A percentile compares a stretch with the other conserved stretches of the same genome.
phyloP scores from a whole-genome alignment of 192 early-diverging fungal genomes.

The Diversispora epigaea region DNA sequence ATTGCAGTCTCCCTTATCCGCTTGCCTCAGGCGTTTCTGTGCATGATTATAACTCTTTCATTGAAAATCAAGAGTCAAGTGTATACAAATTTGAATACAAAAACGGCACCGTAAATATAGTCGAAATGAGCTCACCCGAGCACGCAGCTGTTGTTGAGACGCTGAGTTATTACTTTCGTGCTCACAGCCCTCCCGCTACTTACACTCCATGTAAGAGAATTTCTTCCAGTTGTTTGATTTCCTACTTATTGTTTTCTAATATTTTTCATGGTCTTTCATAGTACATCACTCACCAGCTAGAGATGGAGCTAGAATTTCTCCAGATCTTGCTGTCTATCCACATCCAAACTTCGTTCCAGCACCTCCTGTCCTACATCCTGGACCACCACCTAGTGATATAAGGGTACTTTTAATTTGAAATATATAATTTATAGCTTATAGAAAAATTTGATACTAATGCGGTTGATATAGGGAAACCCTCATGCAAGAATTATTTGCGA shows the following conservation, averaged over 20 bases:
- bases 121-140: conserved; percentile 2
- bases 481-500: conserved; percentile 22
- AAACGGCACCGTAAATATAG: too few species aligned
- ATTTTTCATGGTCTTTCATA: too few species aligned
- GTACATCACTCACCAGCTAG: too few species aligned
- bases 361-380: too few species aligned
- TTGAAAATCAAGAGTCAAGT: too few species aligned
- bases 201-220: conserved; percentile 2
- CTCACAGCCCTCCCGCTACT: not conserved
- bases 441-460: not conserved
- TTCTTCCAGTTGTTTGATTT: conserved; percentile 7
- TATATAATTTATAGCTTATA: not conserved
- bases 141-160: conserved; percentile 20
- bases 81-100: too few species aligned
- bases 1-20: conserved; percentile 20
- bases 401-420: not conserved
- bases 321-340: too few species aligned
- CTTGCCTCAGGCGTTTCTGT: conserved; percentile 17
- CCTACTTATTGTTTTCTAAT: not conserved
- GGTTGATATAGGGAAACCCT: conserved; percentile 28
- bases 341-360: too few species aligned
- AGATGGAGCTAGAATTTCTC: too few species aligned
- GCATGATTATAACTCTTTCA: too few species aligned
- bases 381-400: too few species aligned
- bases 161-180: not conserved